These are phyloP conservation scores for Crithidia sp. DNA, from an alignment of 208 protist genomes.

Conservation along the genomic window DNA sequence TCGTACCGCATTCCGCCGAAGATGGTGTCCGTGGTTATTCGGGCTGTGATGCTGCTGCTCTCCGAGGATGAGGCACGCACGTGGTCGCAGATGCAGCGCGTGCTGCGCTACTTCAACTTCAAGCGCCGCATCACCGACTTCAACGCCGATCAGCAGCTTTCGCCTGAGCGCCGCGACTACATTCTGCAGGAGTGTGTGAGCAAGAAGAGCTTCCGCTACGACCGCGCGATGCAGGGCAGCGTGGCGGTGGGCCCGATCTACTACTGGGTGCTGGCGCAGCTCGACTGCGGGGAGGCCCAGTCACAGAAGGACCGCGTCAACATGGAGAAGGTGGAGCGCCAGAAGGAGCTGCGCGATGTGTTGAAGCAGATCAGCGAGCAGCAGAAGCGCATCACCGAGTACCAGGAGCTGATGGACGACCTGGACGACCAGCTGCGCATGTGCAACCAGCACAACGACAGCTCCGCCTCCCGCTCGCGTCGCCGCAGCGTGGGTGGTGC, in stretches of 20 bases:
- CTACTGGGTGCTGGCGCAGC: conserved; percentile 89
- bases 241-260: conserved; percentile 86
- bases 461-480: conserved; percentile 22
- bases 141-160: conserved; percentile 71
- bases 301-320: conserved; percentile 62
- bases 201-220: conserved; percentile 83
- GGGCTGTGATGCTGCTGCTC: conserved; percentile 88
- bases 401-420: conserved; percentile 80
- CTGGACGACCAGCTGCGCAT: conserved; percentile 71
- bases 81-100: conserved; percentile 84
- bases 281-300: conserved; percentile 76
- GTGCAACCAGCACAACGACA: conserved; percentile 50
- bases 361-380: conserved; percentile 81
- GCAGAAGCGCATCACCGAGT: conserved; percentile 68
- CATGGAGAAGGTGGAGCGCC: conserved; percentile 50
- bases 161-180: conserved; percentile 76
- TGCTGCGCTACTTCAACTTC: conserved; percentile 80
- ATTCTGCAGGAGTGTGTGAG: conserved; percentile 89
- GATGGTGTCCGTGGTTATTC: conserved; percentile 79
- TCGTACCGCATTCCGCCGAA: conserved; percentile 85
- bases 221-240: conserved; percentile 77
- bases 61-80: conserved; percentile 77
- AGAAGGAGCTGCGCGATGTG: conserved; percentile 71
- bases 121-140: conserved; percentile 73
- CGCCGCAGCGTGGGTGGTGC: conserved; percentile 19